Percentiles rank a stretch among this genome's conserved stretches.
Conservation (phyloP, 2,329 filamentous ascomycete species). For the Blastomyces gilchristii region DNA sequence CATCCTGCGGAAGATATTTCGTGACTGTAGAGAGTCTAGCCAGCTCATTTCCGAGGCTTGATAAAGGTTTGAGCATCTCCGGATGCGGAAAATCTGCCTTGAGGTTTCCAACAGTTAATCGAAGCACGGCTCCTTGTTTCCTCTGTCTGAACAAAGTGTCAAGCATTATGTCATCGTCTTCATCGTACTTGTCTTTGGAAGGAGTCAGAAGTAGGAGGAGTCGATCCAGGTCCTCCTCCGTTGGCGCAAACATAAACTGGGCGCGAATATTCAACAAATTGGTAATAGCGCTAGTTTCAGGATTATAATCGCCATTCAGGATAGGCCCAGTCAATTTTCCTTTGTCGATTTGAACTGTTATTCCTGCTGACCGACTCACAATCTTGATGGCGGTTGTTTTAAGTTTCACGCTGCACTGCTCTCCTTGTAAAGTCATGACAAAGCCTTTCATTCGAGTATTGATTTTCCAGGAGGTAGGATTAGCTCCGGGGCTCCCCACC, state of each 20-base stretch:
- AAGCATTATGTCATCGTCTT: constrained; percentile 86
- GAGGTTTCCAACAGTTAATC: constrained; percentile 55
- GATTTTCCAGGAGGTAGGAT: constrained; percentile 44
- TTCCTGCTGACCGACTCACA: constrained; percentile 60
- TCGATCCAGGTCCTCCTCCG: constrained; percentile 68
- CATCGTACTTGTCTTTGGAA: constrained; percentile 79
- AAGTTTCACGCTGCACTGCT: constrained; percentile 61
- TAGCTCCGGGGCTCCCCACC: constrained; percentile 10
- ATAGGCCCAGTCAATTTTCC: constrained; percentile 66
- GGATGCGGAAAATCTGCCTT: constrained; percentile 54
- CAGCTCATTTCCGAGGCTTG: constrained; percentile 65
- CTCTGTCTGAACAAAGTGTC: constrained; percentile 82
- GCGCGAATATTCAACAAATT: constrained; percentile 57
- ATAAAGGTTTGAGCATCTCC: constrained; percentile 56
- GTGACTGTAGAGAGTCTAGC: constrained; percentile 74
- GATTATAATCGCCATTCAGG: constrained; percentile 35
- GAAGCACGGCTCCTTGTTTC: constrained; percentile 72
- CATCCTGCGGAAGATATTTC: constrained; percentile 93
- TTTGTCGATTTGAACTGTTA: constrained; percentile 64
- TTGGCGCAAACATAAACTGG: constrained; percentile 62
- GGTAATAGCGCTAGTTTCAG: constrained; percentile 32
- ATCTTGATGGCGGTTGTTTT: constrained; percentile 75
- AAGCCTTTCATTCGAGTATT: constrained; percentile 69
- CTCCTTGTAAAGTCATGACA: constrained; percentile 64
- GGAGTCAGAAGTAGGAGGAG: constrained; percentile 81